phyloP scores from a whole-genome alignment of 2,329 filamentous ascomycete genomes.

The Talaromyces piceae region DNA sequence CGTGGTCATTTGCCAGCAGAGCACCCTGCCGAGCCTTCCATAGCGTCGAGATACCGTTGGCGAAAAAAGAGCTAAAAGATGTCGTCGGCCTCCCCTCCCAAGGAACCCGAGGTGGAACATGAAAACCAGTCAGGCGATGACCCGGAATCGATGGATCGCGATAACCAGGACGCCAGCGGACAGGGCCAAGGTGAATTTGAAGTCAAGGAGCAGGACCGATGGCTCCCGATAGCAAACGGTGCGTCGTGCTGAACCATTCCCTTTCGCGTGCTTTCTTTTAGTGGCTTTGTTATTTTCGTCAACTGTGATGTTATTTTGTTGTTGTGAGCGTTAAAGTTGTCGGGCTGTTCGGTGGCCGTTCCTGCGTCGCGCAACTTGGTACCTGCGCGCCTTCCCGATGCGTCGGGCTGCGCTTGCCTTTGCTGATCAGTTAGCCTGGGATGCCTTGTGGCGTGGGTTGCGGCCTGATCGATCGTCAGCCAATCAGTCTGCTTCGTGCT shows the following conservation, averaged over 20 bases:
- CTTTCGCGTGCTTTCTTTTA: neutral
- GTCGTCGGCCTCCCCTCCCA: conserved; percentile 93
- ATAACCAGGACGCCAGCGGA: conserved; percentile 61
- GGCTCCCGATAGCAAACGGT: conserved; percentile 99
- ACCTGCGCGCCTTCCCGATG: conserved; percentile 24
- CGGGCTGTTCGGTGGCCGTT: too few relatives aligned
- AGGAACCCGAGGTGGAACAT: conserved; percentile 82
- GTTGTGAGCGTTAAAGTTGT: too few relatives aligned
- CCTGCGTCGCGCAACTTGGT: conserved; percentile 34
- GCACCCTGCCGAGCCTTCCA: conserved; percentile 27
- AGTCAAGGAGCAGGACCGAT: conserved; percentile 98
- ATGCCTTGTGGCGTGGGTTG: neutral
- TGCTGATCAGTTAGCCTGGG: neutral
- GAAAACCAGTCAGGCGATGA: conserved; percentile 86
- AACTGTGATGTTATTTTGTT: too few relatives aligned
- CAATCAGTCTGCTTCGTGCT: conserved; percentile 2
- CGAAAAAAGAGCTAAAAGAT: conserved; percentile 56
- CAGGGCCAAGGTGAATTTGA: conserved; percentile 84
- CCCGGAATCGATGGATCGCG: conserved; percentile 80
- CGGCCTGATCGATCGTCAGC: neutral
- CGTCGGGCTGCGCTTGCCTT: neutral
- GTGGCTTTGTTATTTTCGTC: conserved; percentile 12
- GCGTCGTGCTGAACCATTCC: conserved; percentile 55
- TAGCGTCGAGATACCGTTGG: conserved; percentile 21
- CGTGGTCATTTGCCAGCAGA: conserved; percentile 39